Conservation (phyloP, 768 basidiomycete genomes). For the Psilocybe sp. region DNA sequence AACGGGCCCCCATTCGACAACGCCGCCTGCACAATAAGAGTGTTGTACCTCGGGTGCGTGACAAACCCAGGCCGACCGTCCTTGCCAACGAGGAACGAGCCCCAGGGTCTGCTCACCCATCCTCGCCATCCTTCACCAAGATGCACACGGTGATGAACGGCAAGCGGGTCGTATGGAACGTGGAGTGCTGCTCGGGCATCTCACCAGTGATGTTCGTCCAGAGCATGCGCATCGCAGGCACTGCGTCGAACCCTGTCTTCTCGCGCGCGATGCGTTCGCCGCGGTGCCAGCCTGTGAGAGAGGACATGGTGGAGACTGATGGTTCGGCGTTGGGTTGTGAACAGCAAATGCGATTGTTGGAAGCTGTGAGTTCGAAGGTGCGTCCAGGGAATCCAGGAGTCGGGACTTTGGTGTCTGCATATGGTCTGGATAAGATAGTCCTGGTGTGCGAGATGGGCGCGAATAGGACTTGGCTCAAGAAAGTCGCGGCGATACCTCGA, state of each 20-base stretch:
- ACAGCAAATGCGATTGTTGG: no score
- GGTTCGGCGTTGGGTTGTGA: no score
- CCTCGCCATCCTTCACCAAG: constrained; percentile 24
- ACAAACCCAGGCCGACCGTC: constrained; percentile 49
- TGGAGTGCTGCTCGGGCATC: constrained; percentile 46
- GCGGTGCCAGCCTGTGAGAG: no score
- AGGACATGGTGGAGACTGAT: no score
- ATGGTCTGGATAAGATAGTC: no score
- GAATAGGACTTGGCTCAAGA: no score
- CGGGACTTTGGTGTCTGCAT: not conserved
- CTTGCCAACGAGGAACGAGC: constrained; percentile 46
- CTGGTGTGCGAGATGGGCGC: no score
- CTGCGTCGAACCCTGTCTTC: constrained; percentile 39
- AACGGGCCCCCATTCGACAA: constrained; percentile 60
- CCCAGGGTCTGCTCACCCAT: constrained; percentile 54
- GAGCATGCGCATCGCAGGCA: constrained; percentile 25
- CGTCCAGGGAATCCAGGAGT: constrained; percentile 29
- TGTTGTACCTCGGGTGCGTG: constrained; percentile 29
- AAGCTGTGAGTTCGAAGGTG: constrained; percentile 51
- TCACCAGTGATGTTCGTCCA: constrained; percentile 43
- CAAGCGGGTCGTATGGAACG: constrained; percentile 45
- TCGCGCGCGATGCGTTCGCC: constrained; percentile 44
- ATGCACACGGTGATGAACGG: constrained; percentile 58
- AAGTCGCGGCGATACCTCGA: no score
- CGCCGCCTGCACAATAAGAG: constrained; percentile 35